These are phyloP conservation scores for Aspergillus luchuensis DNA, from an alignment of 2,329 filamentous ascomycete genomes.

Conservation along the genomic window DNA sequence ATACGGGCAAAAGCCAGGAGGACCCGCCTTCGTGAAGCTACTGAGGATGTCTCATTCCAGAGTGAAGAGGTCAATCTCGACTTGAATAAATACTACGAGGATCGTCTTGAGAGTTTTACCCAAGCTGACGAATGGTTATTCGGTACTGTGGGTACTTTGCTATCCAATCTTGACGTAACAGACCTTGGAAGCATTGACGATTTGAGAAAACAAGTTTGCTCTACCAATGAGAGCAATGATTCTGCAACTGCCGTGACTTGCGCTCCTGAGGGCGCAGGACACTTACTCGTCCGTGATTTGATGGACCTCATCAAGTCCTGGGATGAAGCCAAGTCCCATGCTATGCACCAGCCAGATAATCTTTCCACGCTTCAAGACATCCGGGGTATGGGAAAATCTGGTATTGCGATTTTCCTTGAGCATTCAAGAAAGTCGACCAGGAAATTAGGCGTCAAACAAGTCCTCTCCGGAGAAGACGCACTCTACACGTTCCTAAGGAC, in stretches of 20 bases:
- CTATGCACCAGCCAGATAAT: constrained; percentile 52
- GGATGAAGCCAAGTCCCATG: constrained; percentile 48
- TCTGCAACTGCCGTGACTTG: constrained; percentile 19
- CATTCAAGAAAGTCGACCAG: constrained; percentile 53
- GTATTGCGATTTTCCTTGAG: constrained; percentile 59
- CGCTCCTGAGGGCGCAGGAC: constrained; percentile 24
- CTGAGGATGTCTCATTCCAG: constrained; percentile 49
- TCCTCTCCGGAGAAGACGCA: constrained; percentile 42
- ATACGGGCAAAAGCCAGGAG: constrained; percentile 62
- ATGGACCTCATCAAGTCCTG: constrained; percentile 46
- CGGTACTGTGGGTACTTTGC: constrained; percentile 54
- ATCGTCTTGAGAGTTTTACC: constrained; percentile 55
- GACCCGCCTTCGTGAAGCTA: constrained; percentile 61
- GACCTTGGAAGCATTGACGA: constrained; percentile 47
- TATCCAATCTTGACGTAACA: constrained; percentile 55
- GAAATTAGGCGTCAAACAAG: constrained; percentile 42
- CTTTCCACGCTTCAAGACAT: constrained; percentile 52
- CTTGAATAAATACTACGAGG: constrained; percentile 56
- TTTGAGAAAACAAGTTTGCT: constrained; percentile 34
- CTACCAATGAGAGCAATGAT: constrained; percentile 20
- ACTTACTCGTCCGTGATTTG: constrained; percentile 46
- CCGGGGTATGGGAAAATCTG: constrained; percentile 50
- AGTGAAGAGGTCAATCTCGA: constrained; percentile 54
- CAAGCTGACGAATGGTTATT: constrained; percentile 62
- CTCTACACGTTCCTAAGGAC: constrained; percentile 45